Evolutionary conservation across 1,139 yeast genomes (phyloP).

Genomic region (Taphrina pruni): DNA sequence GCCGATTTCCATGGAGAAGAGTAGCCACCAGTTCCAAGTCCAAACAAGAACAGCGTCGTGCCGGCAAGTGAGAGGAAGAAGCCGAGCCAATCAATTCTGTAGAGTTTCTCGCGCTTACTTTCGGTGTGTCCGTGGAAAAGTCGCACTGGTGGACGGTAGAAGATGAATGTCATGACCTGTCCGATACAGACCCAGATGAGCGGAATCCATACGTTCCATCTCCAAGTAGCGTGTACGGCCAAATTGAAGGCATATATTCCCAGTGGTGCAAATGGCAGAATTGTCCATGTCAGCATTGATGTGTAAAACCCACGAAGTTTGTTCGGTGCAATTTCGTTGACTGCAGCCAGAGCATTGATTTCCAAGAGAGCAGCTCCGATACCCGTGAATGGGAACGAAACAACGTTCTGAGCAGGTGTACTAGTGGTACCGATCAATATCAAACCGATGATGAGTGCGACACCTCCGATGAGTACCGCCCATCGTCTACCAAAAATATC

Average conservation of each 20-base stretch:
- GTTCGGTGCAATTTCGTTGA: constrained; percentile 39
- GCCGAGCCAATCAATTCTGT: constrained; percentile 34
- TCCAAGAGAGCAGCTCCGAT: constrained; percentile 38
- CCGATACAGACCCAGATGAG: constrained; percentile 34
- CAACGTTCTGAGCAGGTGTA: constrained; percentile 23
- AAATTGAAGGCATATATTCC: constrained; percentile 35
- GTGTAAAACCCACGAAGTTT: constrained; percentile 39
- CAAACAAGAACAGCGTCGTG: constrained; percentile 30
- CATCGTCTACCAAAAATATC: constrained; percentile 39
- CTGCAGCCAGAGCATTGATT: constrained; percentile 40
- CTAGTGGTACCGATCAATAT: constrained; percentile 30
- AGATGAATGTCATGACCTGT: constrained; percentile 36
- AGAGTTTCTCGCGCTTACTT: constrained; percentile 5
- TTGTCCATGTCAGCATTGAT: constrained; percentile 39
- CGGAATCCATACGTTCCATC: constrained; percentile 40
- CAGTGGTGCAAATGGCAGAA: constrained; percentile 37
- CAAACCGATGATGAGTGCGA: constrained; percentile 36
- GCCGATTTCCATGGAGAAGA: constrained; percentile 34
- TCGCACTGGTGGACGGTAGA: constrained; percentile 36
- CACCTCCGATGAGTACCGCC: constrained; percentile 38
- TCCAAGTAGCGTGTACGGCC: constrained; percentile 29
- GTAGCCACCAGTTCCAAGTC: constrained; percentile 40
- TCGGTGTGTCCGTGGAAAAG: constrained; percentile 34
- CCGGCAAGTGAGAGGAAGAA: constrained; percentile 30
- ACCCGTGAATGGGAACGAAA: constrained; percentile 37